A percentile compares a stretch with the other conserved stretches of the same genome.
Evolutionary conservation across 768 basidiomycete genomes (phyloP).

Genomic region (Clitopilus passeckerianus): DNA sequence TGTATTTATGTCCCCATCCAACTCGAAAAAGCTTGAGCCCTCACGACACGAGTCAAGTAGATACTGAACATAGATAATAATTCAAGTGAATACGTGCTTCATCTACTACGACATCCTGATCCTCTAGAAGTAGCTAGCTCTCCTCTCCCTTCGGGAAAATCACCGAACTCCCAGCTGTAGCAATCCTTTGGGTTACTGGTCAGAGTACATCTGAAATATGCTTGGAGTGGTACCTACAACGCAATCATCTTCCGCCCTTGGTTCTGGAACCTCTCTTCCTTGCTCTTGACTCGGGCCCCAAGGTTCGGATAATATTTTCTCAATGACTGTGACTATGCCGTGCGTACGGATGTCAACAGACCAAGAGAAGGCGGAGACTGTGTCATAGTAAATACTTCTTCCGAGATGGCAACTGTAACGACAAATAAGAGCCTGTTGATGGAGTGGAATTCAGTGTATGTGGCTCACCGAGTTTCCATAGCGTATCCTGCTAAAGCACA

Average conservation of each 20-base stretch:
- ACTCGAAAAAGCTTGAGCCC: background rate
- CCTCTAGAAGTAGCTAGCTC: background rate
- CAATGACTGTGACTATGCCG: slow-evolving; percentile 72
- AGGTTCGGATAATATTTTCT: slow-evolving; percentile 58
- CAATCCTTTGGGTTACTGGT: slow-evolving; percentile 39
- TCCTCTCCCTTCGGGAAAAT: slow-evolving; percentile 16
- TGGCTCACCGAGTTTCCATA: slow-evolving; percentile 63
- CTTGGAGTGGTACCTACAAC: slow-evolving; percentile 40
- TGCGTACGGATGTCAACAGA: slow-evolving; percentile 75
- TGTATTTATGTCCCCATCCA: background rate
- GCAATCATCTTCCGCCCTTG: slow-evolving; percentile 55
- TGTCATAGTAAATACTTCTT: slow-evolving; percentile 82
- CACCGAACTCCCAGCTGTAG: slow-evolving; percentile 62
- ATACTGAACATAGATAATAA: no score
- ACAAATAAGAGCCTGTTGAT: background rate
- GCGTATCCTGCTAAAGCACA: slow-evolving; percentile 91
- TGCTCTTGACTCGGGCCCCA: slow-evolving; percentile 60
- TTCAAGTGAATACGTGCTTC: background rate
- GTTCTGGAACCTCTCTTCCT: slow-evolving; percentile 57
- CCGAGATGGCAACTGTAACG: slow-evolving; percentile 74
- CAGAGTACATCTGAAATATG: background rate
- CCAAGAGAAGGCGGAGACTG: slow-evolving; percentile 82
- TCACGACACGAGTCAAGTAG: no score
- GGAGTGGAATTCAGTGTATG: slow-evolving; percentile 1
- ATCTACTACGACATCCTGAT: background rate